A percentile compares a stretch with the other conserved stretches of the same genome.
Conservation (phyloP, 1,284 basidiomycete species). For the Ceratobasidium sp. region DNA sequence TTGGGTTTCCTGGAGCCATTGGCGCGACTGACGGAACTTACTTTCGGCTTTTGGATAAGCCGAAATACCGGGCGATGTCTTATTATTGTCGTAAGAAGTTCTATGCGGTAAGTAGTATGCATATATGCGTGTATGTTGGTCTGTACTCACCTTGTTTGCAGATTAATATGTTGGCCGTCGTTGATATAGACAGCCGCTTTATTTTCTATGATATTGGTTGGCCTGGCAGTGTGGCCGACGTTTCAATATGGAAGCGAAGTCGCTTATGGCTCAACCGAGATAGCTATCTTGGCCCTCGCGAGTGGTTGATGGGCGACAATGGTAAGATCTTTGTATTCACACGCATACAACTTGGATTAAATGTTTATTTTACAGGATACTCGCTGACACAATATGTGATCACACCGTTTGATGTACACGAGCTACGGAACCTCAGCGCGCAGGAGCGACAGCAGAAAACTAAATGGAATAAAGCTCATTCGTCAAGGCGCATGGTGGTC, state of each 20-base stretch:
- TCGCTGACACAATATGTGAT: background rate
- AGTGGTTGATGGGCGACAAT: background rate
- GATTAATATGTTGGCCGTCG: background rate
- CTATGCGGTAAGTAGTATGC: background rate
- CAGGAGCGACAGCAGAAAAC: too few species aligned
- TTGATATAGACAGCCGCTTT: slow-evolving; percentile 42
- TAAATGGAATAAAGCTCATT: background rate
- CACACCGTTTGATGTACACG: background rate
- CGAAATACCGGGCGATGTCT: background rate
- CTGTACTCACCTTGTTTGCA: background rate
- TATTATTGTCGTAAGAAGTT: slow-evolving; percentile 13
- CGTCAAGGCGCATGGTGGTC: background rate
- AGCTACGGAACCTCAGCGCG: background rate
- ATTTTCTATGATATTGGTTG: slow-evolving; percentile 6
- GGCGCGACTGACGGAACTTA: background rate
- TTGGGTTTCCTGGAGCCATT: background rate
- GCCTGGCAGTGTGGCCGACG: background rate
- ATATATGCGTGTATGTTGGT: background rate
- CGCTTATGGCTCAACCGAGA: background rate
- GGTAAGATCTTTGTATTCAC: background rate
- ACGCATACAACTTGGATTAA: background rate
- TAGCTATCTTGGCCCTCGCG: background rate
- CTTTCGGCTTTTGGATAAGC: background rate
- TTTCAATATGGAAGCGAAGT: background rate
- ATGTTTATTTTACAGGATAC: background rate